Evolutionary conservation across 306 rosid genomes (phyloP), one percentile per base, ranked within the genome.

Genomic region (Medicago arabica): DNA sequence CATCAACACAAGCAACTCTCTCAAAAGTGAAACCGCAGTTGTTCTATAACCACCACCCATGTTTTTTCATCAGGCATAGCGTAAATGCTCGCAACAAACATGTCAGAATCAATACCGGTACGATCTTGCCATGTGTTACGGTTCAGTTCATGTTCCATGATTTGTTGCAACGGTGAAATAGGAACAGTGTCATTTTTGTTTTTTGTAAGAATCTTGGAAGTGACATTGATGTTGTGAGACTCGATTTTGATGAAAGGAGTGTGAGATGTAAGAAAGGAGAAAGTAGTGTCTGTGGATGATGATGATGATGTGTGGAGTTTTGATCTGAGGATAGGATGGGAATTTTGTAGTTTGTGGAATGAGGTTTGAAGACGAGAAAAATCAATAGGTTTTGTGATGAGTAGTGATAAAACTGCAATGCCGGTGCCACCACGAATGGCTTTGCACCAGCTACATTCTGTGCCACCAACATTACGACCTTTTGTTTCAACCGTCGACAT

Each of bases 361-460:
- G 88, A 84, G 2, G 49, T 75, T 80, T 85, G 83, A 70, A 87
- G 70, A 46, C 8, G 75, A 0, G 83, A 61, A 53, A 77, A 63
- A 0, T 72, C 38, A 0, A 63, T 83, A 10, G 76, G 8, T 54
- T 80, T 84, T 2, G 89, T 47, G 75, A 38, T 7, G 14, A 67
- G 83, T 2, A 89, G 12, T 14, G 87, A 89, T 8, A 89, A 69
- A 4, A 83, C 87, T 3, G 83, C 83, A 5, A 81, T 80, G 69
- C 93, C 91, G 4, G 88, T 87, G 47, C 93, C 87, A 1, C 89
- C 88, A 3, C 76, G 81, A 47, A 85, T 81, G 0, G 88, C 88
- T 31, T 50, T 76, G 71, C 88, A 89, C 87, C 91, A 81, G 44
- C 83, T 84, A 18, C 10, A 9, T 82, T 89, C 91, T 1, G 84